Conservation (phyloP, 2,329 filamentous ascomycete species). For the Fusarium globosum region DNA sequence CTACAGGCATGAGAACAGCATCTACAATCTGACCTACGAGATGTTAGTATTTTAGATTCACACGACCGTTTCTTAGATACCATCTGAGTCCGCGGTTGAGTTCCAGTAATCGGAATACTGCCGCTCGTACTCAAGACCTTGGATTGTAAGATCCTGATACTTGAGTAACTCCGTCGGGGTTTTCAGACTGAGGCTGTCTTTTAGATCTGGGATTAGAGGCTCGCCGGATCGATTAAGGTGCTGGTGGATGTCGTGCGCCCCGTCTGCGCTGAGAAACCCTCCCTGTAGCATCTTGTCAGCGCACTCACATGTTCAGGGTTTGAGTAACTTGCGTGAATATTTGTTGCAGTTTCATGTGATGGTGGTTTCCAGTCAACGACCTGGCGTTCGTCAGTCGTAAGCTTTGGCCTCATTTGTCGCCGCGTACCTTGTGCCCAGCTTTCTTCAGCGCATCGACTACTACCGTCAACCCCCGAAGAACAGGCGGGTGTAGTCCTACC, state of each 20-base stretch:
- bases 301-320: rapidly evolving
- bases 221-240: conserved; percentile 68
- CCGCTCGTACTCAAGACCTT: conserved; percentile 65
- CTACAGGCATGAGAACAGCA: conserved; percentile 61
- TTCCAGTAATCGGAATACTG: conserved; percentile 74
- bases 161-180: conserved; percentile 42
- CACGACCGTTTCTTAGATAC: no score
- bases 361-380: conserved; percentile 40
- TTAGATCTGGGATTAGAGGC: conserved; percentile 56
- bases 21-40: conserved; percentile 53
- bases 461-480: conserved; percentile 52
- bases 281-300: not conserved
- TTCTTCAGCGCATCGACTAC: conserved; percentile 4
- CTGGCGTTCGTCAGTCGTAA: conserved; percentile 34
- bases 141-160: conserved; percentile 61
- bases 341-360: conserved; percentile 14
- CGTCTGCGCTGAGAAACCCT: conserved; percentile 49
- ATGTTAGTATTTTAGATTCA: no score
- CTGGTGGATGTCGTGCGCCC: conserved; percentile 52
- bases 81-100: conserved; percentile 57
- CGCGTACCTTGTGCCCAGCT: conserved; percentile 54
- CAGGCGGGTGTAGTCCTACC: conserved; percentile 66
- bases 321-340: not conserved
- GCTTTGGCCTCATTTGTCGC: rapidly evolving
- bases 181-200: conserved; percentile 44